phyloP scores from a whole-genome alignment of 2,329 filamentous ascomycete genomes.

The Lachnellula cervina region DNA sequence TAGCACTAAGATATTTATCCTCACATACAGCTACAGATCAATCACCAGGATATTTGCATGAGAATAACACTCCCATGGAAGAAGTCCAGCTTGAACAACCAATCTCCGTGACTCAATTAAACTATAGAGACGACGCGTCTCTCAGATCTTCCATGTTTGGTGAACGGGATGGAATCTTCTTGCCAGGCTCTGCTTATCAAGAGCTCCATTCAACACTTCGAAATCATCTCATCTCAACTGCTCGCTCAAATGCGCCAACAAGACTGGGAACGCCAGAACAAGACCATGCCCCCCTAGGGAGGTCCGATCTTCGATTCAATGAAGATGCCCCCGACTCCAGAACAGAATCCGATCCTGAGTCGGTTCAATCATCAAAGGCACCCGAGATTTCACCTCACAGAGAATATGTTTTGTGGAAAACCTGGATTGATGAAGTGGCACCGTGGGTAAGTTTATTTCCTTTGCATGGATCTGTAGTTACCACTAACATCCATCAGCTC shows the following conservation, averaged over 20 bases:
- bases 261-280: constrained; percentile 23
- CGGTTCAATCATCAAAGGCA: constrained; percentile 14
- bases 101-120: too few relatives aligned
- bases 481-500: constrained; percentile 47
- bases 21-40: neutral
- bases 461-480: constrained; percentile 37
- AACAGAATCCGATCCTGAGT: constrained; percentile 11
- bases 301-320: neutral
- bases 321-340: neutral
- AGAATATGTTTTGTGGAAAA: constrained; percentile 35
- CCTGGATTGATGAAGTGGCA: constrained; percentile 49
- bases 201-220: constrained; percentile 42
- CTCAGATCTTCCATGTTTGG: constrained; percentile 4
- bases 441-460: constrained; percentile 11
- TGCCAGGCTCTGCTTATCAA: constrained; percentile 43
- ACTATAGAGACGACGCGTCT: too few relatives aligned
- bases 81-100: neutral
- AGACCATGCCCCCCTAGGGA: neutral
- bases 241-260: constrained; percentile 37
- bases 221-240: constrained; percentile 42
- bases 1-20: constrained; percentile 10
- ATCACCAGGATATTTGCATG: too few relatives aligned
- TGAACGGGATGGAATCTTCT: constrained; percentile 37
- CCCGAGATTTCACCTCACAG: constrained; percentile 28
- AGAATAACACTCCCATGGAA: neutral